These are phyloP conservation scores for Oryza punctata DNA, from an alignment of 176 grass and related monocot genomes.

Conservation along the genomic window DNA sequence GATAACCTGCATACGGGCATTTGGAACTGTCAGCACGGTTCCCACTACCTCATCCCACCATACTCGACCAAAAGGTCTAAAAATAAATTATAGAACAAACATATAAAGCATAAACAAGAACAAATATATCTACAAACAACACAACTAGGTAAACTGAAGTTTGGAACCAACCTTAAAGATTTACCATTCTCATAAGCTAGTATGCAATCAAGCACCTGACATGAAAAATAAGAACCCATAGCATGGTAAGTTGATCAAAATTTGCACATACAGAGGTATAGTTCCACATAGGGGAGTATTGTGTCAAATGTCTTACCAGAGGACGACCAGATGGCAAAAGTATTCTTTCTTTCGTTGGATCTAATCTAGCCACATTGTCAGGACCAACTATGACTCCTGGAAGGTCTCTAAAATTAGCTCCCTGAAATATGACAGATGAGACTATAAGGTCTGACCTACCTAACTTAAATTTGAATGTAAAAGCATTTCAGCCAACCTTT, in stretches of 20 bases:
- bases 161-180: constrained; percentile 63
- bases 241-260: constrained; percentile 5
- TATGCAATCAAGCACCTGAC: constrained; percentile 75
- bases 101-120: constrained; percentile 18
- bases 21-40: constrained; percentile 78
- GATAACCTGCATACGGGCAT: constrained; percentile 67
- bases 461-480: constrained; percentile 26
- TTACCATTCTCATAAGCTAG: constrained; percentile 69
- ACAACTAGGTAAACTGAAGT: background rate
- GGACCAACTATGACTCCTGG: constrained; percentile 69
- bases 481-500: constrained; percentile 66
- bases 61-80: constrained; percentile 74
- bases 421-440: constrained; percentile 55
- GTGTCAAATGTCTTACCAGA: constrained; percentile 54
- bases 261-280: background rate
- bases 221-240: constrained; percentile 45
- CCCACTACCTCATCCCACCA: constrained; percentile 96
- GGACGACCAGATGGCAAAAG: constrained; percentile 80
- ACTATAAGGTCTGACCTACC: constrained; percentile 18
- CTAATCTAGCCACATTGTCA: constrained; percentile 83
- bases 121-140: background rate
- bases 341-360: constrained; percentile 72
- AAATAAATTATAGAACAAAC: constrained; percentile 32
- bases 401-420: constrained; percentile 99
- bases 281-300: background rate